A percentile compares a stretch with the other conserved stretches of the same genome.
Conservation (phyloP, 2,329 filamentous ascomycete genomes). For the Neofusicoccum sp. region DNA sequence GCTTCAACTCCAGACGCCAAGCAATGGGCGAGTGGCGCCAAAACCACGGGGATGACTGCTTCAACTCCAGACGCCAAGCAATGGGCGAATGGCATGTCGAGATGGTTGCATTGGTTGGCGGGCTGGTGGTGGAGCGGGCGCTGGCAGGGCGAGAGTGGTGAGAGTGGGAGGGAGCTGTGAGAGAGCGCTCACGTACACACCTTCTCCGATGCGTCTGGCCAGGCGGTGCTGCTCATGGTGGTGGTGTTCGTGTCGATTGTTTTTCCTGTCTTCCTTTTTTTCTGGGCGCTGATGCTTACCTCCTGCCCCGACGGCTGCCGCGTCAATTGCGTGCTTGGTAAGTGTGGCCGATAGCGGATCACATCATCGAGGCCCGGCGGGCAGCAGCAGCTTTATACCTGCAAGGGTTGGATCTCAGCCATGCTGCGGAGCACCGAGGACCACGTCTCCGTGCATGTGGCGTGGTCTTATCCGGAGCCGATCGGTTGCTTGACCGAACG, state of each 20-base stretch:
- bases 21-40: too few relatives aligned
- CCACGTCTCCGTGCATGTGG: too few relatives aligned
- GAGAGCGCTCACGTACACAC: not conserved
- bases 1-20: too few relatives aligned
- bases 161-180: too few relatives aligned
- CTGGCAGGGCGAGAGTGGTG: too few relatives aligned
- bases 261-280: not conserved
- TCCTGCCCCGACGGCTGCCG: not conserved
- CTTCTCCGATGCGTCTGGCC: constrained; percentile 8
- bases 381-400: not conserved
- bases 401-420: not conserved
- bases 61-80: too few relatives aligned
- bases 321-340: not conserved
- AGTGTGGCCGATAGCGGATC: not conserved
- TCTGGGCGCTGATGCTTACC: not conserved
- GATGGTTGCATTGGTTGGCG: not conserved
- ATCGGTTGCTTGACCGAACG: not conserved
- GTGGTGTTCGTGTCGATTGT: not conserved
- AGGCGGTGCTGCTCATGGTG: not conserved
- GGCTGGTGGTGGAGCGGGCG: not conserved
- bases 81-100: too few relatives aligned
- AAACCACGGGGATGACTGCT: too few relatives aligned
- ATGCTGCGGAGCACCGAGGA: too few relatives aligned
- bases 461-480: too few relatives aligned
- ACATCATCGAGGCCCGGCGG: not conserved